Conservation (phyloP, 495 filamentous ascomycete genomes). For the Xylaria intraflava region DNA sequence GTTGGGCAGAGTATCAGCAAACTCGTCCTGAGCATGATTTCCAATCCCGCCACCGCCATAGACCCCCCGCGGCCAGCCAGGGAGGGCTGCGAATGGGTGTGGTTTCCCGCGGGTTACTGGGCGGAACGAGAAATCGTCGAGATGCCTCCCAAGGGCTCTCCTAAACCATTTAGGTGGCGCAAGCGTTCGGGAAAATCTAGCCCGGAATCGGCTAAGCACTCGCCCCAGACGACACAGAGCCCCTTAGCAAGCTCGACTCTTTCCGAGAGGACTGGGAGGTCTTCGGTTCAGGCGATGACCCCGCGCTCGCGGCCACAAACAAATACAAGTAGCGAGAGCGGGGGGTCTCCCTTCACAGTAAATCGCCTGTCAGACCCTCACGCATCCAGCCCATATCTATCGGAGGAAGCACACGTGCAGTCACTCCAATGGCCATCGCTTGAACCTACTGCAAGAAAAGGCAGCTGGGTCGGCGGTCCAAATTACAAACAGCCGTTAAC, state of each 20-base stretch:
- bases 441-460: not conserved
- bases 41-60: slow-evolving; percentile 8
- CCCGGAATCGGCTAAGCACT: slow-evolving; percentile 14
- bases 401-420: slow-evolving; percentile 39
- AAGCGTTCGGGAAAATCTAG: slow-evolving; percentile 31
- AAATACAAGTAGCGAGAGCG: slow-evolving; percentile 20
- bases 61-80: slow-evolving; percentile 46
- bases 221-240: slow-evolving; percentile 12
- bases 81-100: slow-evolving; percentile 49
- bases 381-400: slow-evolving; percentile 33
- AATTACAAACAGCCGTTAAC: not conserved
- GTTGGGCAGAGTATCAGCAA: slow-evolving; percentile 10
- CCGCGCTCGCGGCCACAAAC: slow-evolving; percentile 14
- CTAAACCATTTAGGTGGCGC: slow-evolving; percentile 31
- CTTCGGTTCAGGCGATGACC: slow-evolving; percentile 20
- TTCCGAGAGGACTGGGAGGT: slow-evolving; percentile 26
- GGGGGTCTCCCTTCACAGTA: slow-evolving; percentile 13
- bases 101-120: slow-evolving; percentile 51
- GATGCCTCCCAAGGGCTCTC: slow-evolving; percentile 23
- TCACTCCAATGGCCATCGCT: slow-evolving; percentile 31
- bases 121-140: slow-evolving; percentile 40
- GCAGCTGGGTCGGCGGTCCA: slow-evolving; percentile 8
- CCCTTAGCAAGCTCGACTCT: slow-evolving; percentile 24
- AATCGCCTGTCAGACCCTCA: slow-evolving; percentile 12
- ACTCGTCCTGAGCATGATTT: slow-evolving; percentile 7